Base-by-base conservation (phyloP, 164 flowering plant genomes). In the Berberis vulgaris region DNA sequence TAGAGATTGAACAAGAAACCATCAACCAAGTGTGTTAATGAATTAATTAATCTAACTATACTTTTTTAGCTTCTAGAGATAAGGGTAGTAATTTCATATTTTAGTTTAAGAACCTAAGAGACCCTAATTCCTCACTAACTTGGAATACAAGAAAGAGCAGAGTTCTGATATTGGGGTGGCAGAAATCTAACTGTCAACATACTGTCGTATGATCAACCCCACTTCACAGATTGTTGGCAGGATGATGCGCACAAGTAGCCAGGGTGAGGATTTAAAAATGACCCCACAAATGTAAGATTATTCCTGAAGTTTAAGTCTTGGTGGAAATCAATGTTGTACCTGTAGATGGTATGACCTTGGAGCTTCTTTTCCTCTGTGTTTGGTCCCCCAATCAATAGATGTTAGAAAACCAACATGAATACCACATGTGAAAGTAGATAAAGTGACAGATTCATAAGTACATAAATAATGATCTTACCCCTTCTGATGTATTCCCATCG, bases 331-430 rank as follows among this genome's bases (percentile, higher is more conserved):
- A 7, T 39, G 45, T 39, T 77, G 64, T 83, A 91, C 98, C 86
- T 63, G 44, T 59, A 9, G 72, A 66, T 43, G 83, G 73, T 55
- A 76, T 76, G 65, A 75, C 80, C 65, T 84, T 84, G 9, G 83
- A 84, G 11, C 74, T 81, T 75, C 92, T 84, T 75, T 86, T 90
- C 77, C 80, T 78, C 67, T 65, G 68, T 11, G 60, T 64, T 67
- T 78, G 74, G 79, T 64, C 77, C 6, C 67, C 81, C 98, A 87
- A 45, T 44, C 41, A 49, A 46, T 41, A 39, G 12, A 61, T 49
- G 50, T 9, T 7, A 54, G 41, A 5, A 39, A 43, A 54, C 42
- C 41, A 41, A 39, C 1, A 10, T 8, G 1, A 62, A 47, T 47
- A 45, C 26, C 3, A 26, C 12, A 11, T 2, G 26, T 39, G 45